Evolutionary conservation across 2,329 filamentous ascomycete genomes (phyloP), one percentile per base, ranked within the genome.

Genomic region (Penicillium glabrum): DNA sequence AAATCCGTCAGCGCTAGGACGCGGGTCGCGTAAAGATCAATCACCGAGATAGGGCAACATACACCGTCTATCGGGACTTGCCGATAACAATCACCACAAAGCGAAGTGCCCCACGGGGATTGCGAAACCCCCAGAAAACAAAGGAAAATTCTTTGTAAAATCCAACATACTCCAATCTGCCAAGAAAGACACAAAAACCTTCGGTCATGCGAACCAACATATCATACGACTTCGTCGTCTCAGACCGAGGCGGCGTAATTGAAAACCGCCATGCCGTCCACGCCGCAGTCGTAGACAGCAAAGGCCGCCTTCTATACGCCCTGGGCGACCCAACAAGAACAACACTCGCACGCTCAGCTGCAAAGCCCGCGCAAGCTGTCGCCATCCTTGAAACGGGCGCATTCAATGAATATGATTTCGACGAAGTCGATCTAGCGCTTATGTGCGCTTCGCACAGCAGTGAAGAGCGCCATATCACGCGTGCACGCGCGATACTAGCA

Each of bases 371-470:
- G 0, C 79, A 81, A 61, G 74, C 78, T 0, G 69, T 81, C 5
- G 77, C 77, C 5, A 70, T 81, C 5, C 57, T 79, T 0, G 75
- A 80, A 53, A 79, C 76, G 0, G 77, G 76, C 0, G 73, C 64
- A 1, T 64, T 75, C 23, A 72, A 79, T 2, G 55, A 64, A 9
- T 77, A 68, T 50, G 62, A 62, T 1, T 74, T 80, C 24, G 67
- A 76, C 19, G 70, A 75, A 2, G 72, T 66, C 3, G 79, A 82
- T 33, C 58, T 82, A 1, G 80, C 78, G 0, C 64, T 82, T 1
- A 77, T 79, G 69, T 80, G 79, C 55, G 77, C 78, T 3, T 82
- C 79, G 0, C 78, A 82, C 57, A 81, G 61, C 58, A 75, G 74
- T 51, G 78, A 82, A 59, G 69, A 75, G 0, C 58, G 68, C 11